Percentiles rank a stretch among this genome's conserved stretches.
Conservation (phyloP, 176 grass and related monocot genomes). For the Poa annua region DNA sequence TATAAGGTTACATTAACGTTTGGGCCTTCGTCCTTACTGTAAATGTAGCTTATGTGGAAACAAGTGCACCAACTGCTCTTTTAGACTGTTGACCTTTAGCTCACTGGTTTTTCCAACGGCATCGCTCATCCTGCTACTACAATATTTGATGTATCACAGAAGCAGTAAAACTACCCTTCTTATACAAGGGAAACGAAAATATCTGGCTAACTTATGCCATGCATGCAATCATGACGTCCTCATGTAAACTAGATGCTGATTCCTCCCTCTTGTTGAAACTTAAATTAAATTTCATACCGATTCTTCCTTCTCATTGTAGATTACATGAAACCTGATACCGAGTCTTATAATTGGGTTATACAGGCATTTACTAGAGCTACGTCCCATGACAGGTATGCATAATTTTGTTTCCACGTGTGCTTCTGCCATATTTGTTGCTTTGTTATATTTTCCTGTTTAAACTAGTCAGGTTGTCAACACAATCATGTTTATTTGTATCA, state of each 20-base stretch:
- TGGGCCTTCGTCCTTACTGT: not conserved
- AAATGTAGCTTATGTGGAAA: not conserved
- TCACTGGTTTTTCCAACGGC: not conserved
- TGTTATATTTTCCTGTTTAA: conserved; percentile 36
- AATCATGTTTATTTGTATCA: conserved; percentile 33
- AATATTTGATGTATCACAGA: conserved; percentile 27
- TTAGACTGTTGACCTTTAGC: conserved; percentile 21
- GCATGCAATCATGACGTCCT: conserved; percentile 12
- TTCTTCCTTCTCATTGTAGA: conserved; percentile 57
- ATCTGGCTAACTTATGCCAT: conserved; percentile 23
- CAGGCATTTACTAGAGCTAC: conserved; percentile 95
- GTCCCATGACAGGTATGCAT: conserved; percentile 82
- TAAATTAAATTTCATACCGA: conserved; percentile 26
- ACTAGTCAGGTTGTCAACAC: conserved; percentile 12
- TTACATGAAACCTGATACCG: conserved; percentile 95
- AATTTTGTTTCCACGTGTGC: conserved; percentile 24
- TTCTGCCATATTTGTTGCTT: conserved; percentile 24
- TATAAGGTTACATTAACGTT: not conserved
- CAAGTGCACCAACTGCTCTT: conserved; percentile 11
- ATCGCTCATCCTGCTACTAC: not conserved
- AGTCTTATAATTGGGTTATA: conserved; percentile 95
- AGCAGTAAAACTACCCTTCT: conserved; percentile 27
- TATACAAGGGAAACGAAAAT: not conserved
- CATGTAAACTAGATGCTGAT: conserved; percentile 12
- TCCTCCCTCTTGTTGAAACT: conserved; percentile 12